Evolutionary conservation across 1,139 yeast species (phyloP).

Genomic region (Pichia sp.): DNA sequence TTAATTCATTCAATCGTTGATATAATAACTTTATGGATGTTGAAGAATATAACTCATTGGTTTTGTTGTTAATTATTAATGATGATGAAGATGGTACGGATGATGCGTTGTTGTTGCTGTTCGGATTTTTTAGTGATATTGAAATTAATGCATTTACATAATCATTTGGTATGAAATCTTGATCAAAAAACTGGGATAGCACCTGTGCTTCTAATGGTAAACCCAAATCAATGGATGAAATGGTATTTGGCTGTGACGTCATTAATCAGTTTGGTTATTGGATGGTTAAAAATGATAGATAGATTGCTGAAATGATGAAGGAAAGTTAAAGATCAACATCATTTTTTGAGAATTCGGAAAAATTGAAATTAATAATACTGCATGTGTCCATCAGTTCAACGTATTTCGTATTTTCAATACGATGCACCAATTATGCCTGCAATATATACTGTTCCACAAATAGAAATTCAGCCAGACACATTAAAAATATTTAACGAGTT

Average conservation of each 20-base stretch:
- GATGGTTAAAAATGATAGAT: too few species aligned
- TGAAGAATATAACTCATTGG: slow-evolving; percentile 24
- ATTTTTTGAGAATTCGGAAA: background rate
- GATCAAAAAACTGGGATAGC: slow-evolving; percentile 42
- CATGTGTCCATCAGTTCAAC: too few species aligned
- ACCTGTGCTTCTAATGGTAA: slow-evolving; percentile 27
- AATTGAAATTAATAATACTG: background rate
- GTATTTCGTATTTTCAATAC: background rate
- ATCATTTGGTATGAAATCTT: slow-evolving; percentile 43
- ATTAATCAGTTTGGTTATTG: background rate
- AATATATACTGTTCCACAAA: slow-evolving; percentile 1
- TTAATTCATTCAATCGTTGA: slow-evolving; percentile 35
- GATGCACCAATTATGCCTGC: background rate
- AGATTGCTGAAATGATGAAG: too few species aligned
- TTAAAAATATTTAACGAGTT: slow-evolving; percentile 12
- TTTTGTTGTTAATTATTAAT: slow-evolving; percentile 13
- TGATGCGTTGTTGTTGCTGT: too few species aligned
- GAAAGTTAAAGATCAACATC: background rate
- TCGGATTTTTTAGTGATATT: slow-evolving; percentile 22
- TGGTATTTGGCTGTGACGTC: background rate
- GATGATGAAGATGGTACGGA: slow-evolving; percentile 2
- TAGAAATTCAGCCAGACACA: slow-evolving; percentile 20
- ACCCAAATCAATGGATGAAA: slow-evolving; percentile 9
- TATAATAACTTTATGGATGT: slow-evolving; percentile 31
- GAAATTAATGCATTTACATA: slow-evolving; percentile 41